These are phyloP conservation scores for Arthrobotrys pseudoclavata DNA, from an alignment of 2,329 filamentous ascomycete species.

Conservation along the genomic window DNA sequence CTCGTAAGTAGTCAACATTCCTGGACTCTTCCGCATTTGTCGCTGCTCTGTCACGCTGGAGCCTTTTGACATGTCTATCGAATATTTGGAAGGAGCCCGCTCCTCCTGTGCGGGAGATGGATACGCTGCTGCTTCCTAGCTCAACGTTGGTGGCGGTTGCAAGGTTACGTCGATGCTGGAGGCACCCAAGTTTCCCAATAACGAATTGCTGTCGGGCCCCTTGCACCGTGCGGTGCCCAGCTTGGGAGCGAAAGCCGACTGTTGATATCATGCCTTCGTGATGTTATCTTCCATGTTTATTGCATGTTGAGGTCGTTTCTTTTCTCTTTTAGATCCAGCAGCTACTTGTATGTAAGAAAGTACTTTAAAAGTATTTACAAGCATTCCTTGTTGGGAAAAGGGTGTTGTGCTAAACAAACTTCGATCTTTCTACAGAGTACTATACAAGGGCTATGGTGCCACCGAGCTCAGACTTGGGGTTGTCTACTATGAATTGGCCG, in stretches of 20 bases:
- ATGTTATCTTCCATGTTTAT: background rate
- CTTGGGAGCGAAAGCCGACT: background rate
- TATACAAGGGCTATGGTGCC: no score
- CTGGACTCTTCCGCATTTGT: conserved; percentile 78
- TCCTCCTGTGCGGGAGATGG: conserved; percentile 1
- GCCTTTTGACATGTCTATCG: conserved; percentile 86
- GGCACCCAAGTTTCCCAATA: background rate
- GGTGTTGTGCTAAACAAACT: conserved; percentile 8
- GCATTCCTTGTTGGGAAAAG: conserved; percentile 4
- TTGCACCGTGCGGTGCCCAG: background rate
- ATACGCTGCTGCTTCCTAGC: background rate
- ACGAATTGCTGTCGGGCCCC: background rate
- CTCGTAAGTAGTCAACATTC: conserved; percentile 89
- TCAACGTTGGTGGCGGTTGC: background rate
- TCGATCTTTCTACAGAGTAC: no score
- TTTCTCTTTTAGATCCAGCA: background rate
- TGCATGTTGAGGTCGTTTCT: background rate
- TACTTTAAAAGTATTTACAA: no score
- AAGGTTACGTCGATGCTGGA: conserved; percentile 4
- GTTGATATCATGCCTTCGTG: conserved; percentile 3
- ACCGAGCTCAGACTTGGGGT: no score
- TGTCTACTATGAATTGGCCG: no score
- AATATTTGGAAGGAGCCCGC: conserved; percentile 82
- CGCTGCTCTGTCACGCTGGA: conserved; percentile 90
- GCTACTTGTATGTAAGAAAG: no score